Percentiles rank a stretch among this genome's conserved stretches.
phyloP scores from a whole-genome alignment of 331 rosid genomes.

The Malus hybrid region DNA sequence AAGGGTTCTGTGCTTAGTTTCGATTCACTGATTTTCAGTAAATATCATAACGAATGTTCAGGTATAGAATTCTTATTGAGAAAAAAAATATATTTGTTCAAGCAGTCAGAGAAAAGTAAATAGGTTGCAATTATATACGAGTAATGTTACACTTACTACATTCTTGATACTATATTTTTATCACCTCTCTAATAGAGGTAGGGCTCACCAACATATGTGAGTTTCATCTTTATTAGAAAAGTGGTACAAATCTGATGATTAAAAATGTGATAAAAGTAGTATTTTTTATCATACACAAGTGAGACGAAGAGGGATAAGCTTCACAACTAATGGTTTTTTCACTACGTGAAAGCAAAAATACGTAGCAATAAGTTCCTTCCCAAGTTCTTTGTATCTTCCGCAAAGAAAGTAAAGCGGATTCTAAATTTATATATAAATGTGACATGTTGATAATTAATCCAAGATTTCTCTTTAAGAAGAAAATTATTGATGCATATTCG shows the following conservation, averaged over 20 bases:
- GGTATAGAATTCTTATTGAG: neutral
- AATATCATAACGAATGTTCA: neutral
- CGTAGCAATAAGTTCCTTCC: neutral
- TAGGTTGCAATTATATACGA: no score
- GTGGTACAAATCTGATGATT: no score
- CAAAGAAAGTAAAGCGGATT: neutral
- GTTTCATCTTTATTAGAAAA: no score
- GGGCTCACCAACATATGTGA: fast-evolving
- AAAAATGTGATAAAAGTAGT: no score
- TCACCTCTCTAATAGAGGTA: no score
- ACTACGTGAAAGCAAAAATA: neutral
- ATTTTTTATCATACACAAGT: neutral
- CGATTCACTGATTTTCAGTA: neutral
- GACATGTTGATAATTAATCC: neutral
- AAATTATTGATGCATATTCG: neutral
- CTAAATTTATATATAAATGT: neutral
- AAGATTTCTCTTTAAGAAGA: neutral
- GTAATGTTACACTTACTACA: no score
- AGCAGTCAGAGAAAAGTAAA: no score
- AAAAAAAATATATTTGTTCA: neutral
- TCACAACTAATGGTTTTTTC: neutral
- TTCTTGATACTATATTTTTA: no score
- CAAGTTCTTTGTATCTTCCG: neutral
- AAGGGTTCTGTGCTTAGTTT: neutral
- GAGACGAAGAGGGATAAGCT: neutral